Evolutionary conservation across 2,329 filamentous ascomycete genomes (phyloP).

Genomic region (Venturia pyrina): DNA sequence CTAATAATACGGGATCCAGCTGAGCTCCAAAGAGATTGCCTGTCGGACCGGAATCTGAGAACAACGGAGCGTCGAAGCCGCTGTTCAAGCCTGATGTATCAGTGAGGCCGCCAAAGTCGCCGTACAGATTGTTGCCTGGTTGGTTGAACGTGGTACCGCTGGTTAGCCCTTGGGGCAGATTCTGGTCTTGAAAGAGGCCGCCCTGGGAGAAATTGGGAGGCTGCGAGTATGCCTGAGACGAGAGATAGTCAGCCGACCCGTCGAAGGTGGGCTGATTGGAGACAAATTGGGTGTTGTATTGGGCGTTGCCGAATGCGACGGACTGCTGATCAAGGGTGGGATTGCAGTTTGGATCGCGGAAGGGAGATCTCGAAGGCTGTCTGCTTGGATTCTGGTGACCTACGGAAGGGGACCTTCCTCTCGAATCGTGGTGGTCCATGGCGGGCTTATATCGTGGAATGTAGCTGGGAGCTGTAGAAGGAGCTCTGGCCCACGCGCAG

Average conservation of each 20-base stretch:
- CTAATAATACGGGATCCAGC: conserved; percentile 14
- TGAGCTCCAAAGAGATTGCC: neutral
- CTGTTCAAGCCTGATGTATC: neutral
- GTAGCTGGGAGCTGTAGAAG: neutral
- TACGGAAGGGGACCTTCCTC: neutral
- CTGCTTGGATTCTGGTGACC: conserved; percentile 1
- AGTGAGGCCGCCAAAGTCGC: conserved; percentile 4
- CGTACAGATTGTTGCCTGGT: conserved; percentile 11
- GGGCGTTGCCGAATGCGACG: conserved; percentile 1
- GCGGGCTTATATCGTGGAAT: conserved; percentile 2
- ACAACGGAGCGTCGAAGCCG: conserved; percentile 10
- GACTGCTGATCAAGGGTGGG: conserved; percentile 1
- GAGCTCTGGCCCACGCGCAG: conserved; percentile 4
- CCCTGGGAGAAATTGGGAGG: neutral
- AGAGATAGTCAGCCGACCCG: neutral
- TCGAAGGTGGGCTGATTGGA: conserved; percentile 4
- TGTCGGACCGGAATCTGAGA: neutral
- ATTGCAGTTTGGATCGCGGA: neutral
- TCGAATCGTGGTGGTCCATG: conserved; percentile 2
- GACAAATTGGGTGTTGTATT: neutral
- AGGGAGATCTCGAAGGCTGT: neutral
- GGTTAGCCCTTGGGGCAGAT: conserved; percentile 5
- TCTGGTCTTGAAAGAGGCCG: conserved; percentile 9
- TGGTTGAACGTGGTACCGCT: neutral
- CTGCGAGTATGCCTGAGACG: conserved; percentile 5